Evolutionary conservation across 345 rosid species (phyloP).

Genomic region (Toxicodendron radicans): DNA sequence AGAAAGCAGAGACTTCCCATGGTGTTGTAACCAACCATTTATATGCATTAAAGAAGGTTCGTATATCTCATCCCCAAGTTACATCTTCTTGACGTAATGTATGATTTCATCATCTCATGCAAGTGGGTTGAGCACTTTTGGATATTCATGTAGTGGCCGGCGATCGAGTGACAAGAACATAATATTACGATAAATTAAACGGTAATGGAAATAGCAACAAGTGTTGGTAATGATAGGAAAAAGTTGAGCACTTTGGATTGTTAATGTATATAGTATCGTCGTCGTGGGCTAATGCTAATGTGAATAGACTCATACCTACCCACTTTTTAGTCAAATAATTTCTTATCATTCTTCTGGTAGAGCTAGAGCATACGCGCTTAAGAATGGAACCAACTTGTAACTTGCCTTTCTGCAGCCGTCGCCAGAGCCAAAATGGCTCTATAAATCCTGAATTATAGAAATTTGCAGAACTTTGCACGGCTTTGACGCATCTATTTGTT

Average conservation of each 20-base stretch:
- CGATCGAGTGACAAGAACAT: neutral
- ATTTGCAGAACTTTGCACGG: neutral
- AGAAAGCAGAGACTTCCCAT: neutral
- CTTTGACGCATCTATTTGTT: neutral
- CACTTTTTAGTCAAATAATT: neutral
- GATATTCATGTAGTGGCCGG: too few relatives aligned
- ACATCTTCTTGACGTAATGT: neutral
- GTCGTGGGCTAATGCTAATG: neutral
- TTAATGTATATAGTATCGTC: neutral
- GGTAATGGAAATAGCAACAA: neutral
- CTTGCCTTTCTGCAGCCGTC: neutral
- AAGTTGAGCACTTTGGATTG: neutral
- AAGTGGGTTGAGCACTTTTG: neutral
- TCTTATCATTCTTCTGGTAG: neutral
- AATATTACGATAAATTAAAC: neutral
- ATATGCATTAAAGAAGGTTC: neutral
- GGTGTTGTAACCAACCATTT: neutral
- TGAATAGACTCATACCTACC: slow-evolving; percentile 1
- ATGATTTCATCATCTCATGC: neutral
- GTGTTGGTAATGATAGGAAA: neutral
- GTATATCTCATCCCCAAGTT: too few relatives aligned
- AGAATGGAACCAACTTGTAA: neutral
- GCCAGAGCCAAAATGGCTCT: too few relatives aligned
- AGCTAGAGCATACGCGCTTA: neutral
- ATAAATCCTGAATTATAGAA: too few relatives aligned